These are phyloP conservation scores for Pseudoneurospora amorphoporcata DNA, from an alignment of 495 filamentous ascomycete species.

Conservation along the genomic window DNA sequence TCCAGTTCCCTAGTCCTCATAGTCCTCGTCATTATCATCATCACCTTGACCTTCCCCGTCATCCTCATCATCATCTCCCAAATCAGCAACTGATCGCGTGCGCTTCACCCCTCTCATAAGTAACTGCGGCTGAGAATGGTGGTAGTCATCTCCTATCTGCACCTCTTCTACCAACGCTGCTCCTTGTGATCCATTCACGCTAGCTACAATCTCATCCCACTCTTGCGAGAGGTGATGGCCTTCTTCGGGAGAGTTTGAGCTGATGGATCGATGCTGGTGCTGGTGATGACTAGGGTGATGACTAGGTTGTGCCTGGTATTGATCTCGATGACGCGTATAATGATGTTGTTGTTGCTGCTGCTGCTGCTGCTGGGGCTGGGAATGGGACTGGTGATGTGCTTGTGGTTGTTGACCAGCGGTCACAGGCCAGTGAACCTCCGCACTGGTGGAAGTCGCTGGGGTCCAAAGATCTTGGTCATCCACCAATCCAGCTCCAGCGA, in stretches of 20 bases:
- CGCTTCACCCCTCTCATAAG: not conserved
- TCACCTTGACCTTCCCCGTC: not conserved
- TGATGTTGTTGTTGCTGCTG: not conserved
- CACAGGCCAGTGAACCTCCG: not conserved
- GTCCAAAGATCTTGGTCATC: constrained; percentile 5
- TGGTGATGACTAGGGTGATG: not conserved
- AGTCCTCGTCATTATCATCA: not conserved
- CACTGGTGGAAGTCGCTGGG: not conserved
- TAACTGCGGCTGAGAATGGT: not conserved
- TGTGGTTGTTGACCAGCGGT: not conserved
- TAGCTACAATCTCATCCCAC: constrained; percentile 10
- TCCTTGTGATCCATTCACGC: not conserved
- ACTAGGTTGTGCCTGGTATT: not conserved
- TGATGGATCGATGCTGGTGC: not conserved
- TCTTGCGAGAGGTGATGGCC: constrained; percentile 9
- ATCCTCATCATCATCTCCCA: not conserved
- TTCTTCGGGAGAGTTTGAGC: not conserved
- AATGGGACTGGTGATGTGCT: not conserved
- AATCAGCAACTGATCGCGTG: not conserved
- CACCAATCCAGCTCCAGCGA: not conserved
- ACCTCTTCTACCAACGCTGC: not conserved
- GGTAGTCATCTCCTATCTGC: not conserved
- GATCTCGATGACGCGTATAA: not conserved
- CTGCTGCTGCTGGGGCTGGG: not conserved
- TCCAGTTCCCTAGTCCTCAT: not conserved